phyloP scores from a whole-genome alignment of 2,329 filamentous ascomycete genomes.

The Fusarium udum region DNA sequence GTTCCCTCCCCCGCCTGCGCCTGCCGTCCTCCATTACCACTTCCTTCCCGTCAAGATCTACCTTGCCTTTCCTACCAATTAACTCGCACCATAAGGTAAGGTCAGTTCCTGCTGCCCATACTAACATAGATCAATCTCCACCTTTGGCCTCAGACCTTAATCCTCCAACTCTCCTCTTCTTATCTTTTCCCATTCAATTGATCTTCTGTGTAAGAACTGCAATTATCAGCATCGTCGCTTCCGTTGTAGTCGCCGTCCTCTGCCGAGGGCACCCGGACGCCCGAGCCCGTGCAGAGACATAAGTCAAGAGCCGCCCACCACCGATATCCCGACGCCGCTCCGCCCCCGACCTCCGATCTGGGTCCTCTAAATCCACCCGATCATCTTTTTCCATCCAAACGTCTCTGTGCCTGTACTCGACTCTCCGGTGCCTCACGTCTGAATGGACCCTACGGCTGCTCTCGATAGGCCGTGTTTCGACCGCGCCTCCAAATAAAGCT shows the following conservation, averaged over 20 bases:
- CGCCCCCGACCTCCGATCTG: constrained; percentile 37
- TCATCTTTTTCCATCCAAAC: constrained; percentile 2
- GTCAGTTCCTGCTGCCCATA: not conserved
- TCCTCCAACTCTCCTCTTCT: constrained; percentile 23
- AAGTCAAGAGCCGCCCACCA: constrained; percentile 31
- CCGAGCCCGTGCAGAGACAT: constrained; percentile 42
- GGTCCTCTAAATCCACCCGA: constrained; percentile 23
- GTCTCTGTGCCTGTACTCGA: constrained; percentile 21
- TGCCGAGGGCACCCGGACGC: constrained; percentile 43
- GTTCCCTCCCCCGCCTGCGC: constrained; percentile 17
- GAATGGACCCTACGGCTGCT: constrained; percentile 41
- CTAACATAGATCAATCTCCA: constrained; percentile 17
- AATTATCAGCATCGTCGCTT: constrained; percentile 6
- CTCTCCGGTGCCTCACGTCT: constrained; percentile 35
- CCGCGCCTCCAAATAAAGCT: constrained; percentile 40
- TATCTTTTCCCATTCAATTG: constrained; percentile 4
- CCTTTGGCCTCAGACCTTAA: constrained; percentile 25
- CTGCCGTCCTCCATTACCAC: not conserved
- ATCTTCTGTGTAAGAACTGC: constrained; percentile 1
- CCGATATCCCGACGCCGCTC: constrained; percentile 33
- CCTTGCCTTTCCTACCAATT: constrained; percentile 4
- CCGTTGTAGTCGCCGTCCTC: constrained; percentile 36
- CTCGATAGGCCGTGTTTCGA: constrained; percentile 43
- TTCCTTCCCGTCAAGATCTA: constrained; percentile 6
- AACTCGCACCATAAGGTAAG: constrained; percentile 15